These are phyloP conservation scores for Leishmania braziliensis DNA, from an alignment of 208 protist species.

Conservation along the genomic window DNA sequence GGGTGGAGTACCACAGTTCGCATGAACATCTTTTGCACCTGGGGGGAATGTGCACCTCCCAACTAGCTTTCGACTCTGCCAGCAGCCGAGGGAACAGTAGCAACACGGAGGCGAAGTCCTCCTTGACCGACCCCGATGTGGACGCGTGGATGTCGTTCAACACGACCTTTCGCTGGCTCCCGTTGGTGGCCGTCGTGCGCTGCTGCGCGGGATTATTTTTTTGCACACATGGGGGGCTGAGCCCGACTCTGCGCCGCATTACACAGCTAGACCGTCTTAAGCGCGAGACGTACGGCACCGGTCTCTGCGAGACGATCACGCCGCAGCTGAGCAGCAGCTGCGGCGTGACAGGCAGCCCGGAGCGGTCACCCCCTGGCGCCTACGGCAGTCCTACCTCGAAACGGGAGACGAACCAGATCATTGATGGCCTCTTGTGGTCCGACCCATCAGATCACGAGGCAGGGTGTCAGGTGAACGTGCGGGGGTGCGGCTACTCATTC, in stretches of 20 bases:
- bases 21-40: background rate
- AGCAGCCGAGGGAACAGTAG: background rate
- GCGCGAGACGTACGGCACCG: slow-evolving; percentile 68
- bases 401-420: slow-evolving; percentile 74
- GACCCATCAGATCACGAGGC: slow-evolving; percentile 95
- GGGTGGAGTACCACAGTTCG: background rate
- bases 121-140: background rate
- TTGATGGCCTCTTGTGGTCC: slow-evolving; percentile 99
- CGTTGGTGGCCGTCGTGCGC: slow-evolving; percentile 77
- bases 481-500: slow-evolving; percentile 81
- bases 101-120: background rate
- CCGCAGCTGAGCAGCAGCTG: slow-evolving; percentile 15
- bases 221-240: slow-evolving; percentile 87
- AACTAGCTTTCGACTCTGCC: background rate
- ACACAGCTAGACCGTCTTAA: slow-evolving; percentile 43
- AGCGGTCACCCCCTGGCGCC: slow-evolving; percentile 14
- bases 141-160: slow-evolving; percentile 80
- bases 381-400: slow-evolving; percentile 10
- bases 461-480: slow-evolving; percentile 60
- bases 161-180: slow-evolving; percentile 84
- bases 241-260: slow-evolving; percentile 58
- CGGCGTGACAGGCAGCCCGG: slow-evolving; percentile 26
- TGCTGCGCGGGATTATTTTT: slow-evolving; percentile 77
- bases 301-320: slow-evolving; percentile 23
- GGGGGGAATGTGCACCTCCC: background rate